Conservation (phyloP, 805 yeast species). For the Candida morakotiae region DNA sequence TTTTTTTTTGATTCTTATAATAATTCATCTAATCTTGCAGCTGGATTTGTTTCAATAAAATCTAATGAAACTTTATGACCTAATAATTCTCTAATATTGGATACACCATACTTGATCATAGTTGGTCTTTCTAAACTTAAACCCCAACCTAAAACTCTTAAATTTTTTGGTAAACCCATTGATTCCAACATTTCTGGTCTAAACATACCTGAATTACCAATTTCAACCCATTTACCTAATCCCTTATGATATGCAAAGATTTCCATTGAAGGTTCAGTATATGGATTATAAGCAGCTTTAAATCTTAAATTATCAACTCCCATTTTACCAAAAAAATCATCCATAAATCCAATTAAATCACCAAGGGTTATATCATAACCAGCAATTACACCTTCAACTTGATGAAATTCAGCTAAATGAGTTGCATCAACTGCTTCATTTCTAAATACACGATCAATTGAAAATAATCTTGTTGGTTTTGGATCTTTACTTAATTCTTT, state of each 20-base stretch:
- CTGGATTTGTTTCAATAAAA: slow-evolving; percentile 93
- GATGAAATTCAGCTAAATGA: slow-evolving; percentile 98
- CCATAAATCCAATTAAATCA: slow-evolving; percentile 97
- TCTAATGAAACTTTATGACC: slow-evolving; percentile 96
- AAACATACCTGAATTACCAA: slow-evolving; percentile 99
- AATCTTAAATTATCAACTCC: slow-evolving; percentile 94
- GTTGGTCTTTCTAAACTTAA: slow-evolving; percentile 97
- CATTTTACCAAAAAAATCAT: slow-evolving; percentile 93
- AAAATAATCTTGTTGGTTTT: slow-evolving; percentile 84
- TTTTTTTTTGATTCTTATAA: slow-evolving; percentile 17
- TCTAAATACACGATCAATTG: slow-evolving; percentile 97
- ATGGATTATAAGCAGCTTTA: slow-evolving; percentile 98
- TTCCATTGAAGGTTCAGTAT: slow-evolving; percentile 98
- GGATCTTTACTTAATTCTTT: slow-evolving; percentile 85
- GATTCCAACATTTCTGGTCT: slow-evolving; percentile 99
- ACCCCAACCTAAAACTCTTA: slow-evolving; percentile 97
- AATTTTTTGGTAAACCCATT: slow-evolving; percentile 93
- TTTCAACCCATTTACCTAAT: slow-evolving; percentile 95
- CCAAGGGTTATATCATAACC: slow-evolving; percentile 94
- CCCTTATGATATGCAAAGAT: slow-evolving; percentile 96
- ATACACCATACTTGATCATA: slow-evolving; percentile 95
- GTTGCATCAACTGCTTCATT: slow-evolving; percentile 99
- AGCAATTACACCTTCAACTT: slow-evolving; percentile 98
- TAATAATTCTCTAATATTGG: slow-evolving; percentile 91
- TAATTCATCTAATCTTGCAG: slow-evolving; percentile 83